Evolutionary conservation across 1,139 yeast genomes (phyloP), one percentile per base, ranked within the genome.

Genomic region (Eremothecium sinecaudum): DNA sequence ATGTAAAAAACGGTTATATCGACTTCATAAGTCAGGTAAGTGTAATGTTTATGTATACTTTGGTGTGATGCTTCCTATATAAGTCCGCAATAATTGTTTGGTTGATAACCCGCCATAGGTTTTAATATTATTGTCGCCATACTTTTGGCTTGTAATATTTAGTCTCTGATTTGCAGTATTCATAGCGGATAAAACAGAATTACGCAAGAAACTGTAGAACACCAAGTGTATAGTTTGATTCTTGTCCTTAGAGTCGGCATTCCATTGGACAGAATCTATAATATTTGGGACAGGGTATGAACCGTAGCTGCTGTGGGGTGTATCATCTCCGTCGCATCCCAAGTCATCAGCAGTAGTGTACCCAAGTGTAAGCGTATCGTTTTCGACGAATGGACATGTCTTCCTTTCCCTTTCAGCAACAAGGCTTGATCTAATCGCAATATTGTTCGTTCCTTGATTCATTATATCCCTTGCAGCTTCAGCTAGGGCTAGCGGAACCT

Each of bases 321-420:
- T 84, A 51, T 90, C 97, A 52, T 90, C 98, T 11, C 98, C 98
- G 43, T 74, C 75, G 41, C 63, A 57, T 0, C 96, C 97, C 47
- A 71, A 68, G 50, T 86, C 97, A 54, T 90, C 98, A 33, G 61
- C 52, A 0, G 98, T 86, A 0, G 75, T 77, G 48, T 81, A 81
- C 0, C 98, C 97, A 31, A 51, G 51, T 4, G 51, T 42, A 5
- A 53, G 37, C 1, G 33, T 24, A 10, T 56, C 54, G 11, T 46
- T 35, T 9, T 43, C 32, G n/a, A 56, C 40, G 19, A 46, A 41
- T 2, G 59, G 61, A 34, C 64, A 61, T 5, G 30, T 21, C 11
- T 25, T 23, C 8, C 17, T 16, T 8, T 23, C 14, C 12, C 8
- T 14, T 7, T 18, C 23, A 14, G 23, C 18, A 10, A 22, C 18